Evolutionary conservation across 129 eudicot genomes (phyloP).

Genomic region (Helichrysum umbraculigerum): DNA sequence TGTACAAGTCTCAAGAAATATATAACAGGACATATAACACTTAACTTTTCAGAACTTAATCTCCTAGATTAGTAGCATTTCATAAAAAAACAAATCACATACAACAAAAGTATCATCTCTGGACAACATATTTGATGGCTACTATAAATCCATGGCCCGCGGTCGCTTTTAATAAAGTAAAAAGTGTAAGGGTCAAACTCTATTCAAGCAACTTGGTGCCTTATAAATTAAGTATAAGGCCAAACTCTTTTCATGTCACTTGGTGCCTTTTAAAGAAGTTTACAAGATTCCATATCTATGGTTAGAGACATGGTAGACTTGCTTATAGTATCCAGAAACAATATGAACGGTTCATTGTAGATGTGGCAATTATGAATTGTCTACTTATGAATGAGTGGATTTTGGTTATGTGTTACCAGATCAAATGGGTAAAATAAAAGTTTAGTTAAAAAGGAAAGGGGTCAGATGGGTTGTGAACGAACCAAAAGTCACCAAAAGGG

Average conservation of each 20-base stretch:
- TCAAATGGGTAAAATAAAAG: not conserved
- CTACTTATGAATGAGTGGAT: not conserved
- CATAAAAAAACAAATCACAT: not conserved
- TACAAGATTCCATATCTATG: not conserved
- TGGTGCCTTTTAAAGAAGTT: not conserved
- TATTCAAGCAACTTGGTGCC: not conserved
- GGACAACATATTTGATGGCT: not conserved
- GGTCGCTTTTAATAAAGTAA: not conserved
- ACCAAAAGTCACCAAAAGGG: not conserved
- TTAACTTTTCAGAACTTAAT: not conserved
- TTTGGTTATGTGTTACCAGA: not conserved
- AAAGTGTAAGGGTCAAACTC: not conserved
- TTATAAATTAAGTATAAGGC: not conserved
- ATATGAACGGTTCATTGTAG: not conserved
- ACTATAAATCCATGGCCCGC: not conserved
- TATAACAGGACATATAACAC: not conserved
- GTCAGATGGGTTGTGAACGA: conserved; percentile 2
- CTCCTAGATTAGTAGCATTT: not conserved
- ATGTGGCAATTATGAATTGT: not conserved
- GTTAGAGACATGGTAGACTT: not conserved
- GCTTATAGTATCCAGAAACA: not conserved
- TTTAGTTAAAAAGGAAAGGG: not conserved
- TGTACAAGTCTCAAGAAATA: not conserved
- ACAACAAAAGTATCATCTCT: not conserved
- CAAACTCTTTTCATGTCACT: not conserved